Percentiles rank a stretch among this genome's conserved stretches.
phyloP scores from a whole-genome alignment of 1,139 yeast species.

The Pneumocystis jirovecii region DNA sequence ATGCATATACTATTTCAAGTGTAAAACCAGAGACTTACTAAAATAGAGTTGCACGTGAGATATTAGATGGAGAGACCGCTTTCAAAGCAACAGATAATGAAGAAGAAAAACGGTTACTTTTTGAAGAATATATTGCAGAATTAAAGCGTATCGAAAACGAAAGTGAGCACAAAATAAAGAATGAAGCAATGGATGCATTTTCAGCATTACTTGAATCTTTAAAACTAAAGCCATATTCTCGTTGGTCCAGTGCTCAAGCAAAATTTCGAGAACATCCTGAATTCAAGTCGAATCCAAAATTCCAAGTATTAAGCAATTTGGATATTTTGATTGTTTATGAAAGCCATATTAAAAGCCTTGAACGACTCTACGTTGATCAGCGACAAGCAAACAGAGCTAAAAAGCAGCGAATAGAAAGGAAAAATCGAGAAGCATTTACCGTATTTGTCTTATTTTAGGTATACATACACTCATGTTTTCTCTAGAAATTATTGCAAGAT shows the following conservation, averaged over 20 bases:
- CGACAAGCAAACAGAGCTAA: conserved; percentile 30
- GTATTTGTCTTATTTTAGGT: background rate
- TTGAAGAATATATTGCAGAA: conserved; percentile 33
- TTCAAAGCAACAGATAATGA: conserved; percentile 45
- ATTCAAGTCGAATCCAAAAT: conserved; percentile 45
- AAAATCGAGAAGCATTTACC: conserved; percentile 47
- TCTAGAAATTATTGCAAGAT: conserved; percentile 27
- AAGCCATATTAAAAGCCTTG: conserved; percentile 32
- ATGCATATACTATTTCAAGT: background rate
- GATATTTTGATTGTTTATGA: conserved; percentile 49
- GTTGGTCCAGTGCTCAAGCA: conserved; percentile 35
- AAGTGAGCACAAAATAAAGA: conserved; percentile 14
- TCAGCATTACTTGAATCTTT: conserved; percentile 19
- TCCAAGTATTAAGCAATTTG: conserved; percentile 35
- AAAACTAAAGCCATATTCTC: conserved; percentile 23
- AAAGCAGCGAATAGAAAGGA: conserved; percentile 38
- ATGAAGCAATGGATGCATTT: conserved; percentile 17
- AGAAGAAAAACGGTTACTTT: conserved; percentile 34
- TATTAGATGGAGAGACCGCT: conserved; percentile 49
- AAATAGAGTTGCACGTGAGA: conserved; percentile 7
- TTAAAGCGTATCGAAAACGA: conserved; percentile 27
- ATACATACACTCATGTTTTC: background rate
- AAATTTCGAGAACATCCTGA: conserved; percentile 35
- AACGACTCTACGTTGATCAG: conserved; percentile 28
- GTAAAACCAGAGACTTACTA: background rate